phyloP scores from a whole-genome alignment of 176 grass and related monocot species.

The Lolium multiflorum region DNA sequence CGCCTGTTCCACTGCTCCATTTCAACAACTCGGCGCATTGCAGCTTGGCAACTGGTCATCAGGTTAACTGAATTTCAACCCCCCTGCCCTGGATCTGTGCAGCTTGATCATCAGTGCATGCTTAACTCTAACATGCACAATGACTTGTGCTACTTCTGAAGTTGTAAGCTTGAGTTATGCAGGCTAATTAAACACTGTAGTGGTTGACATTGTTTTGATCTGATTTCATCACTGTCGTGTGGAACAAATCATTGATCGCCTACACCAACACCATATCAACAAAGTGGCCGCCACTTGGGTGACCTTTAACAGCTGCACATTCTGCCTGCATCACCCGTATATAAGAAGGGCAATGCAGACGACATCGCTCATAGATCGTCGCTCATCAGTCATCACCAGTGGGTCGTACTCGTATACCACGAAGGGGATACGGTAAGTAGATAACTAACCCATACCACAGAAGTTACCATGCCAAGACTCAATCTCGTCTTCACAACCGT shows the following conservation, averaged over 20 bases:
- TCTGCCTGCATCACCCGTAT: neutral
- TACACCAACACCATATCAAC: neutral
- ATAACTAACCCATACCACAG: neutral
- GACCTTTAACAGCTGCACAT: no score
- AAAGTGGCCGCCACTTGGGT: neutral
- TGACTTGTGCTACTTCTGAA: neutral
- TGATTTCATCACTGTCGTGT: neutral
- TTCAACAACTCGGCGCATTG: neutral
- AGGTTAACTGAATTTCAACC: no score
- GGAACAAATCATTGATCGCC: neutral
- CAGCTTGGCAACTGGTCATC: no score
- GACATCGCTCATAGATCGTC: neutral
- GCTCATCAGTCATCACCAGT: no score
- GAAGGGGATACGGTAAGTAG: no score
- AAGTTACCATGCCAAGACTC: conserved; percentile 28
- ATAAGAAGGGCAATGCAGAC: neutral
- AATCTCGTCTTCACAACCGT: conserved; percentile 6
- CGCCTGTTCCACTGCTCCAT: conserved; percentile 18
- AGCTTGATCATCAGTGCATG: neutral
- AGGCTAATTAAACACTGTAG: neutral
- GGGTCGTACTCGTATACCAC: no score
- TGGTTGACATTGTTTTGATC: neutral
- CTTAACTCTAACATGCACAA: neutral
- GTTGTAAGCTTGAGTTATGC: neutral
- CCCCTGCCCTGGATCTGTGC: neutral